Base-by-base conservation (phyloP, 2,329 filamentous ascomycete genomes). In the Penicillium crustosum region DNA sequence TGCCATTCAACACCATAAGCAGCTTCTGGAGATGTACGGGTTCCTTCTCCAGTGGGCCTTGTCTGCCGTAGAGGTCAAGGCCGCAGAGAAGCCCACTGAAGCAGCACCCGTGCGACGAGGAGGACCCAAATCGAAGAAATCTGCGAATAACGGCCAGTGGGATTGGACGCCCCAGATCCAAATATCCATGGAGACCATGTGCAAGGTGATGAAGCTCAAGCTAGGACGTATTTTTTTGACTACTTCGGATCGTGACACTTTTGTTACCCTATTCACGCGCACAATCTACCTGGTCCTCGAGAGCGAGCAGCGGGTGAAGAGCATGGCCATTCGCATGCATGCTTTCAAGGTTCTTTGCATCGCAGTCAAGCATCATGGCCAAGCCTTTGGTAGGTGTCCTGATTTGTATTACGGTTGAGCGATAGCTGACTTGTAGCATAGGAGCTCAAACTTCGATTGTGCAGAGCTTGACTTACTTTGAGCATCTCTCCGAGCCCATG, bases 401-500 rank as follows among this genome's bases (percentile, higher is more conserved):
- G n/a, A 39, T 33, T 33, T 23, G 7, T 21, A 19, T 48, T 15
- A 12, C 13, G 19, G 13, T 4, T 52, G 31, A 29, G 12, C 9
- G 9, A 39, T 10, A 48, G 47, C 68, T 75, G 61, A 75, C 49
- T 15, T 13, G 2, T 61, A 47, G 25, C 6, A 9, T 68, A 95
- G 91, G 90, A 51, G 94, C 94, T 2, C 94, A 99, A 82, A 97
- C 96, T 48, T 96, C 93, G 45, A 96, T 99, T 69, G 93, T 97
- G 54, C 94, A 99, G 75, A 97, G 94, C 71, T 79, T 99, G 65
- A 96, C 94, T 6, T 99, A 99, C 73, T 99, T 97, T 69, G 94
- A 99, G 77, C 94, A 99, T 75, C 79, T 99, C n/a, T 93, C 94
- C 0, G 94, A 99, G 71, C 94, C 94, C 1, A 99, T 99, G 94